phyloP scores from a whole-genome alignment of 2,329 filamentous ascomycete species.

The Amphichorda felina region DNA sequence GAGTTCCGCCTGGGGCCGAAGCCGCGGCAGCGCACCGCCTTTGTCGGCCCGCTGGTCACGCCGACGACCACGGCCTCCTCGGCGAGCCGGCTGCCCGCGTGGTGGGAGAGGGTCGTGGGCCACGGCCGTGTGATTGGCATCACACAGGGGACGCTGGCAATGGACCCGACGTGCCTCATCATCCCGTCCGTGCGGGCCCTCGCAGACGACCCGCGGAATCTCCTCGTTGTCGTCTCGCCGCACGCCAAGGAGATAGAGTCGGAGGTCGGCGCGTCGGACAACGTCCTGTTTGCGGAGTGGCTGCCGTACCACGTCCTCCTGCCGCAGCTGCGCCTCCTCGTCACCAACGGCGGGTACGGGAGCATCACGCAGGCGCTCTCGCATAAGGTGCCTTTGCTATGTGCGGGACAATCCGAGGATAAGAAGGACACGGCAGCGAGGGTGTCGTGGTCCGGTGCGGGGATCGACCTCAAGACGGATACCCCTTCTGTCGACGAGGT shows the following conservation, averaged over 20 bases:
- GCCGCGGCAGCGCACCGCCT: conserved; percentile 11
- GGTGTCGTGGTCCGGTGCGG: conserved; percentile 16
- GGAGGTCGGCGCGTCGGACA: conserved; percentile 7
- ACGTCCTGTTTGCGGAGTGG: conserved; percentile 19
- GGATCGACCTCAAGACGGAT: conserved; percentile 23
- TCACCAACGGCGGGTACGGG: conserved; percentile 25
- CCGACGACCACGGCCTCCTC: conserved; percentile 5
- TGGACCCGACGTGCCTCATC: conserved; percentile 22
- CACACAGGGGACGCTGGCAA: conserved; percentile 24
- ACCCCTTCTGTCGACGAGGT: conserved; percentile 15
- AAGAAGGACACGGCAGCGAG: conserved; percentile 23
- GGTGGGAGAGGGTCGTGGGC: conserved; percentile 17
- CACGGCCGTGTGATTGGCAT: conserved; percentile 19
- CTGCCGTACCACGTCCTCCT: conserved; percentile 22
- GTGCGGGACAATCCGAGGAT: conserved; percentile 22
- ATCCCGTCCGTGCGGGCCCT: conserved; percentile 23
- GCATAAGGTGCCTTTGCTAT: conserved; percentile 20
- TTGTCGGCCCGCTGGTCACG: conserved; percentile 22
- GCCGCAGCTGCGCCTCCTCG: conserved; percentile 17
- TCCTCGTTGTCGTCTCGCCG: conserved; percentile 21
- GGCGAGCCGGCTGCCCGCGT: conserved; percentile 12
- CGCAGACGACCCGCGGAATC: conserved; percentile 9
- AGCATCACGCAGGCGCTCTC: conserved; percentile 22
- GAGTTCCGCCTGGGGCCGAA: conserved; percentile 17
- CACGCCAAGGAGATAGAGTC: conserved; percentile 13